A percentile compares a stretch with the other conserved stretches of the same genome.
Conservation (phyloP, 805 yeast genomes). For the Wickerhamomyces strasburgensis region DNA sequence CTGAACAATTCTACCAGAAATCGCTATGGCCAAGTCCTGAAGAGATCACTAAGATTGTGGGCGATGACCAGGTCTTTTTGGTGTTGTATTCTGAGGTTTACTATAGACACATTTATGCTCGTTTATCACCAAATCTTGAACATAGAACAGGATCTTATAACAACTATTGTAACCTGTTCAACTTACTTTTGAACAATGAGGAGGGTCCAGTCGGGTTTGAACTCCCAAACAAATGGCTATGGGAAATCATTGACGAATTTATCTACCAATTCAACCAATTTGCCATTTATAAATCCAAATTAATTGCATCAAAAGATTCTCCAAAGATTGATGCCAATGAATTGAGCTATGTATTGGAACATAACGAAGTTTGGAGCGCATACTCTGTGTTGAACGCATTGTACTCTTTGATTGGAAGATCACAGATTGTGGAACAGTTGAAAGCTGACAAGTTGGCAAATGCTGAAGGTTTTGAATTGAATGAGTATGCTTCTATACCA, state of each 20-base stretch:
- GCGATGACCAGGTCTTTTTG: slow-evolving; percentile 39
- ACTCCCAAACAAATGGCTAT: slow-evolving; percentile 44
- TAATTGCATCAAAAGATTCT: slow-evolving; percentile 27
- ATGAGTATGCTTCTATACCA: slow-evolving; percentile 38
- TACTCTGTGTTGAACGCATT: slow-evolving; percentile 44
- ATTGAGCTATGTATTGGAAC: slow-evolving; percentile 32
- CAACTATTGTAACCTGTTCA: slow-evolving; percentile 45
- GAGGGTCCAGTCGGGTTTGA: slow-evolving; percentile 41
- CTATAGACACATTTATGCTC: slow-evolving; percentile 45
- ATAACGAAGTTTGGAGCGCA: slow-evolving; percentile 40
- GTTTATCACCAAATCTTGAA: slow-evolving; percentile 37
- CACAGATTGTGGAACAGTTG: slow-evolving; percentile 19
- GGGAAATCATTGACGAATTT: slow-evolving; percentile 50
- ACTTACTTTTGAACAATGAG: slow-evolving; percentile 37
- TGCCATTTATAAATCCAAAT: slow-evolving; percentile 35
- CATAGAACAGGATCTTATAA: slow-evolving; percentile 43
- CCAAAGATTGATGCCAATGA: slow-evolving; percentile 26
- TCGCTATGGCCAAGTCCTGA: slow-evolving; percentile 43
- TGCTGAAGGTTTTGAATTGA: slow-evolving; percentile 25
- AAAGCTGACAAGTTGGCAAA: slow-evolving; percentile 12
- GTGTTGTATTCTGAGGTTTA: slow-evolving; percentile 44
- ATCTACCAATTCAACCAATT: slow-evolving; percentile 46
- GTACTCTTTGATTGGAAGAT: slow-evolving; percentile 39
- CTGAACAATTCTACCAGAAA: slow-evolving; percentile 39
- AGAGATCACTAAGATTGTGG: slow-evolving; percentile 39